phyloP scores from a whole-genome alignment of 176 grass and related monocot genomes.

The Carex kokanica region DNA sequence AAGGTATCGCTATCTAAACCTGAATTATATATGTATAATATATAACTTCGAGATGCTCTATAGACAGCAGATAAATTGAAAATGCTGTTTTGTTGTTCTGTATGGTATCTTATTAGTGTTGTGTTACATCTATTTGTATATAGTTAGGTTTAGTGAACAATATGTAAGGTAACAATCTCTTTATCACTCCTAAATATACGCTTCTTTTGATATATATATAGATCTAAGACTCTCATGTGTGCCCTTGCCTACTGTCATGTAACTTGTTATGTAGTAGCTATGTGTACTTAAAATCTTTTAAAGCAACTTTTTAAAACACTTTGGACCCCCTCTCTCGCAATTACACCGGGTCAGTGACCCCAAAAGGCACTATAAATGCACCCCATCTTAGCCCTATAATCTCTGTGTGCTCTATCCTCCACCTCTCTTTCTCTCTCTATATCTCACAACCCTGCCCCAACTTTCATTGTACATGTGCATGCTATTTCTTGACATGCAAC shows the following conservation, averaged over 20 bases:
- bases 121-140: not conserved
- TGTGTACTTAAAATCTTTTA: conserved; percentile 20
- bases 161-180: conserved; percentile 1
- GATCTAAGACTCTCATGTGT: conserved; percentile 9
- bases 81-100: not conserved
- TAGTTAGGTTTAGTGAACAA: not conserved
- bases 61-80: not conserved
- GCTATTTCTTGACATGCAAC: conserved; percentile 8
- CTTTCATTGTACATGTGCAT: conserved; percentile 18
- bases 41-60: not conserved
- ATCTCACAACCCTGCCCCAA: not conserved
- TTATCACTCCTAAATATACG: conserved; percentile 10
- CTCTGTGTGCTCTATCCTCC: conserved; percentile 23
- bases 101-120: not conserved
- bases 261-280: conserved; percentile 15
- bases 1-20: conserved; percentile 3
- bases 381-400: conserved; percentile 6
- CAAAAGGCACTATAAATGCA: conserved; percentile 19
- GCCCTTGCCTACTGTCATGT: conserved; percentile 34
- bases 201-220: not conserved
- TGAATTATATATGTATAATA: not conserved
- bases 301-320: conserved; percentile 7
- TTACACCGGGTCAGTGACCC: not conserved
- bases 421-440: conserved; percentile 6
- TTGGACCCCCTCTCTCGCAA: not conserved